Evolutionary conservation across 1,139 yeast species (phyloP).

Genomic region (Suhomyces guaymorum): DNA sequence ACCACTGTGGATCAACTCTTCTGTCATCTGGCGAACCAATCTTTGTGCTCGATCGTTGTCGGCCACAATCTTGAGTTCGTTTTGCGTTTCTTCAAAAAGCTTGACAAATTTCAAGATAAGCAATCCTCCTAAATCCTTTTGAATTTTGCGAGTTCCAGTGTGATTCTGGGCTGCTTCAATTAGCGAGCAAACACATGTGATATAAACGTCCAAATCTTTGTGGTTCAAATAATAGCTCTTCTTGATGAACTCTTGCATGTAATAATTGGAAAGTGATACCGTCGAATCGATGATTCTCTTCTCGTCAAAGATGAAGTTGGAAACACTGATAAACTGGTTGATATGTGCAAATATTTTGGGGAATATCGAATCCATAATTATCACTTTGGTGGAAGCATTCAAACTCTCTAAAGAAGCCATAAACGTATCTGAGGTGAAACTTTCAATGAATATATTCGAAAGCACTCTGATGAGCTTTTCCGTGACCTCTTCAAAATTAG

Average conservation of each 20-base stretch:
- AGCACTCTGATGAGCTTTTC: conserved; percentile 28
- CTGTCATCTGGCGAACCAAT: background rate
- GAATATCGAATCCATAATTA: conserved; percentile 38
- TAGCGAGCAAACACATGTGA: conserved; percentile 34
- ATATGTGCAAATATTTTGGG: conserved; percentile 41
- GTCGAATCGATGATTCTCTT: conserved; percentile 32
- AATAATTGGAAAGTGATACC: conserved; percentile 24
- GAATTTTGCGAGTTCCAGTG: conserved; percentile 20
- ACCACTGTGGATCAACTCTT: conserved; percentile 1
- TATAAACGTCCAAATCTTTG: conserved; percentile 28
- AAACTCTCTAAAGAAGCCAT: conserved; percentile 22
- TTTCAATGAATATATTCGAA: conserved; percentile 36
- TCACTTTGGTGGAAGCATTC: conserved; percentile 27
- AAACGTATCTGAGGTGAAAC: conserved; percentile 22
- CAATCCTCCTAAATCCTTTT: conserved; percentile 30
- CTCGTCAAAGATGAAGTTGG: conserved; percentile 41
- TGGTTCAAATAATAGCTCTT: conserved; percentile 26
- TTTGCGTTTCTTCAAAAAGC: conserved; percentile 6
- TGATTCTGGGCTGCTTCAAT: conserved; percentile 27
- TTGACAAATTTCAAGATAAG: conserved; percentile 27
- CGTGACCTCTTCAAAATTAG: conserved; percentile 25
- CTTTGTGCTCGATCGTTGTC: background rate
- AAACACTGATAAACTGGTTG: conserved; percentile 34
- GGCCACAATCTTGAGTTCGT: background rate
- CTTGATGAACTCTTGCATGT: conserved; percentile 20